phyloP scores from a whole-genome alignment of 345 rosid species.

The Moricandia arvensis region DNA sequence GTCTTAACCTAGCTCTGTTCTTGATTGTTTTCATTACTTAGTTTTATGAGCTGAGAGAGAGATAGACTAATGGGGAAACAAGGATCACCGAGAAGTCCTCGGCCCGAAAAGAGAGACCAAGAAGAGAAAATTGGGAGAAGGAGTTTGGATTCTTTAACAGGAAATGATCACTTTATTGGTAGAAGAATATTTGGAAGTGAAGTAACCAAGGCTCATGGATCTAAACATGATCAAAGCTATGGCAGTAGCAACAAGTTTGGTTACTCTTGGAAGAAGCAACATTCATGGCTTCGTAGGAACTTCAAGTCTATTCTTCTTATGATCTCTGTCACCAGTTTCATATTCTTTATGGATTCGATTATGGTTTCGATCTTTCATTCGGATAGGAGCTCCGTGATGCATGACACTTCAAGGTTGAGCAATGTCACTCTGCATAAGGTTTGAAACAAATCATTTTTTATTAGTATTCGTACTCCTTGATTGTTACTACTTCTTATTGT shows the following conservation, averaged over 20 bases:
- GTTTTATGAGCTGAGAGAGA: constrained; percentile 15
- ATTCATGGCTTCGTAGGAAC: constrained; percentile 52
- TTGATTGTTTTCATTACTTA: not conserved
- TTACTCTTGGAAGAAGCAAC: constrained; percentile 55
- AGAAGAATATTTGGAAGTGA: constrained; percentile 58
- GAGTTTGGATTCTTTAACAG: constrained; percentile 41
- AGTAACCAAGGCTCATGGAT: constrained; percentile 31
- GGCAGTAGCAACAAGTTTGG: constrained; percentile 48
- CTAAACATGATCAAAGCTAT: constrained; percentile 47
- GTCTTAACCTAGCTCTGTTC: constrained; percentile 34
- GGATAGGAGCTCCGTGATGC: constrained; percentile 27
- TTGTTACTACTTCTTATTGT: constrained; percentile 3
- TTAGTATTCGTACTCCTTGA: not conserved
- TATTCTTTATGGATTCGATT: constrained; percentile 66
- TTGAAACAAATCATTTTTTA: constrained; percentile 16
- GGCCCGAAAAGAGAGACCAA: constrained; percentile 26
- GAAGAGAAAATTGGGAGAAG: constrained; percentile 38
- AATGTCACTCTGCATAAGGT: constrained; percentile 48
- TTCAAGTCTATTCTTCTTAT: constrained; percentile 45
- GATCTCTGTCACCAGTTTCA: constrained; percentile 46
- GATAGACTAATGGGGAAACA: constrained; percentile 53
- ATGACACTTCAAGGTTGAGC: constrained; percentile 41
- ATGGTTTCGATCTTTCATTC: constrained; percentile 63
- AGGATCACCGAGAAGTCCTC: constrained; percentile 49
- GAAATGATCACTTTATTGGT: constrained; percentile 53